phyloP scores from a whole-genome alignment of 2,329 filamentous ascomycete species.

The Verticillium dahliae region DNA sequence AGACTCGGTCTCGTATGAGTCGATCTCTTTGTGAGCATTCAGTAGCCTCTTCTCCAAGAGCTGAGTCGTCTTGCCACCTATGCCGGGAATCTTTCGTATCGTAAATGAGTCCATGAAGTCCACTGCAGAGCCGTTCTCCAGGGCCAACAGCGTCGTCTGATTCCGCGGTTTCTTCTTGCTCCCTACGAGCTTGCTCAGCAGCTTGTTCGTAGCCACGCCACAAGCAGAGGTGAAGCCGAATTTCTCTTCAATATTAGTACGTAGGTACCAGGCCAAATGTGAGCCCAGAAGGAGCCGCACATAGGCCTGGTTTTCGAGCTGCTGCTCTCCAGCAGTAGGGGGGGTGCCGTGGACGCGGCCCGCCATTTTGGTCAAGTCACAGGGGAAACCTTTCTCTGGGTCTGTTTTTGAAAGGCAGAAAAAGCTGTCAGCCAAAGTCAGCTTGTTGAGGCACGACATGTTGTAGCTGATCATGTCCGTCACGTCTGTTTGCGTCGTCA shows the following conservation, averaged over 20 bases:
- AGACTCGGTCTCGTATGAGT: slow-evolving; percentile 9
- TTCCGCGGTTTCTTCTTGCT: slow-evolving; percentile 78
- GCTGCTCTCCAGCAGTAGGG: slow-evolving; percentile 8
- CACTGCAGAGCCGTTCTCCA: slow-evolving; percentile 48
- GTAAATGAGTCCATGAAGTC: slow-evolving; percentile 70
- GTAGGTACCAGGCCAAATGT: slow-evolving; percentile 71
- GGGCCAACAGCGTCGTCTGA: slow-evolving; percentile 76
- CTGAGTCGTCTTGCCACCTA: slow-evolving; percentile 69
- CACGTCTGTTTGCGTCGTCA: slow-evolving; percentile 61
- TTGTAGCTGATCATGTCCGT: slow-evolving; percentile 86
- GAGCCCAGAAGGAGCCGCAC: slow-evolving; percentile 69
- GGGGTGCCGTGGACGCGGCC: slow-evolving; percentile 46
- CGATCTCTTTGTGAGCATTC: slow-evolving; percentile 1
- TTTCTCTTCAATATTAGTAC: slow-evolving; percentile 64
- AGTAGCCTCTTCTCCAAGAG: slow-evolving; percentile 29
- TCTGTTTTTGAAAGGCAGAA: slow-evolving; percentile 70
- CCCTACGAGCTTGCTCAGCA: slow-evolving; percentile 79
- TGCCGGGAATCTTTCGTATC: slow-evolving; percentile 75
- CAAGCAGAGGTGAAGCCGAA: slow-evolving; percentile 84
- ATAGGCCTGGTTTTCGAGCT: slow-evolving; percentile 31
- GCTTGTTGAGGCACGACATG: slow-evolving; percentile 58
- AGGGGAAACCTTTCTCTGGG: slow-evolving; percentile 73
- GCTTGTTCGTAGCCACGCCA: slow-evolving; percentile 81
- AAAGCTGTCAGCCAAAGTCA: slow-evolving; percentile 62
- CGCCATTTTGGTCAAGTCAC: slow-evolving; percentile 62